These are phyloP conservation scores for Pezicula neosporulosa DNA, from an alignment of 2,329 filamentous ascomycete species.

Conservation along the genomic window DNA sequence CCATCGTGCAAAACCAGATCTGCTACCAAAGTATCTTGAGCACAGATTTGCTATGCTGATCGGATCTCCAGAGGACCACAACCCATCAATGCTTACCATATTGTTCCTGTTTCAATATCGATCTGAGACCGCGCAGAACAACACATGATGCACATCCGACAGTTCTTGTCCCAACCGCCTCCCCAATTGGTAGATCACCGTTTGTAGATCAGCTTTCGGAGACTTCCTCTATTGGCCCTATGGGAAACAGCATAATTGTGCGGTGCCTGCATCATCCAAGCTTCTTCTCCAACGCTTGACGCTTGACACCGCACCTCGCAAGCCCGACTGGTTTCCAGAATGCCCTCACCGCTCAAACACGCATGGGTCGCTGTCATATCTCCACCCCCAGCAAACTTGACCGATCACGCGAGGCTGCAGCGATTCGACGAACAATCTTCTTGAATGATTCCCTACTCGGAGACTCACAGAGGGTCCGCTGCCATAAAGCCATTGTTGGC, in stretches of 20 bases:
- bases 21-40: background rate
- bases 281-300: slow-evolving; percentile 15
- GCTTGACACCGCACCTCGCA: slow-evolving; percentile 7
- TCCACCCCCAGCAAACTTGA: slow-evolving; percentile 11
- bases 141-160: background rate
- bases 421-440: slow-evolving; percentile 1
- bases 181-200: slow-evolving; percentile 23
- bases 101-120: background rate
- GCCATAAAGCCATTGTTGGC: background rate
- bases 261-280: slow-evolving; percentile 15
- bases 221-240: slow-evolving; percentile 11
- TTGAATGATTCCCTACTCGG: background rate
- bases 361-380: slow-evolving; percentile 20
- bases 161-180: slow-evolving; percentile 2
- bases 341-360: slow-evolving; percentile 28
- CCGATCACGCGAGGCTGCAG: slow-evolving; percentile 14
- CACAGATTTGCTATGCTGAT: too few species aligned
- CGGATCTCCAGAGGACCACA: too few species aligned
- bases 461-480: background rate
- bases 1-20: background rate
- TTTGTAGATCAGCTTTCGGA: slow-evolving; percentile 21
- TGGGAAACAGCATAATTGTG: slow-evolving; percentile 18
- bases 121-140: background rate
- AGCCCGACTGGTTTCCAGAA: slow-evolving; percentile 18
- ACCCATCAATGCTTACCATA: too few species aligned